Percentiles rank a stretch among this genome's conserved stretches.
phyloP scores from a whole-genome alignment of 306 rosid species.

The Gastrolobium bilobum region DNA sequence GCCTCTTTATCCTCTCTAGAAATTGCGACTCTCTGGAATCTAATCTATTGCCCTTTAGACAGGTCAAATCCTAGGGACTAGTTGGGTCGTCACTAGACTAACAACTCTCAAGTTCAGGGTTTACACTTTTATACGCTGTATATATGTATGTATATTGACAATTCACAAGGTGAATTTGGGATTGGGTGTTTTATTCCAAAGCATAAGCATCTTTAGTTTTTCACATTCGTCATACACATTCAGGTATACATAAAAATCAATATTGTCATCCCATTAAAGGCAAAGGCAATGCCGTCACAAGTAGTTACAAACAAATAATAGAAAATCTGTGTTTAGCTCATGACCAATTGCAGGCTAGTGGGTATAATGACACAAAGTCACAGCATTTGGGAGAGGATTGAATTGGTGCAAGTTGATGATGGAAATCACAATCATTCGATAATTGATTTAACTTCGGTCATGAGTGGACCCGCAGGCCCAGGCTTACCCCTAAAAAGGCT shows the following conservation, averaged over 20 bases:
- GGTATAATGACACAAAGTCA: constrained; percentile 4
- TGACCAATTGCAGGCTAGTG: constrained; percentile 39
- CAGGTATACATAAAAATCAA: neutral
- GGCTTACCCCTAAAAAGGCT: neutral
- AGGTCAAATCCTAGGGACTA: too few species aligned
- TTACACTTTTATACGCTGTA: neutral
- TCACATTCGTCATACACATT: neutral
- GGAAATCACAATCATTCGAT: constrained; percentile 51
- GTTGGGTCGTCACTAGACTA: too few species aligned
- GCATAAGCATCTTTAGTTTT: constrained; percentile 17
- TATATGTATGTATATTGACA: neutral
- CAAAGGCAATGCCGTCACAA: constrained; percentile 35
- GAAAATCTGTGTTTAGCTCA: constrained; percentile 3
- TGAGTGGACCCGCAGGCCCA: constrained; percentile 26
- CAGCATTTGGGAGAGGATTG: constrained; percentile 23
- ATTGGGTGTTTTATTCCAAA: neutral
- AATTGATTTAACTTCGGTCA: constrained; percentile 43
- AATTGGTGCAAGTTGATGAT: constrained; percentile 38
- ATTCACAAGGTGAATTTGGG: constrained; percentile 15
- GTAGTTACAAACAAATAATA: neutral
- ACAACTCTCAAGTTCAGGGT: too few species aligned
- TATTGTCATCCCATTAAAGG: constrained; percentile 39
- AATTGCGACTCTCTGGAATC: too few species aligned
- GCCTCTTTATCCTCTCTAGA: too few species aligned
- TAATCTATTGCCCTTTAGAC: too few species aligned